Base-by-base conservation (phyloP, 1,284 basidiomycete genomes). In the Meira nashicola region DNA sequence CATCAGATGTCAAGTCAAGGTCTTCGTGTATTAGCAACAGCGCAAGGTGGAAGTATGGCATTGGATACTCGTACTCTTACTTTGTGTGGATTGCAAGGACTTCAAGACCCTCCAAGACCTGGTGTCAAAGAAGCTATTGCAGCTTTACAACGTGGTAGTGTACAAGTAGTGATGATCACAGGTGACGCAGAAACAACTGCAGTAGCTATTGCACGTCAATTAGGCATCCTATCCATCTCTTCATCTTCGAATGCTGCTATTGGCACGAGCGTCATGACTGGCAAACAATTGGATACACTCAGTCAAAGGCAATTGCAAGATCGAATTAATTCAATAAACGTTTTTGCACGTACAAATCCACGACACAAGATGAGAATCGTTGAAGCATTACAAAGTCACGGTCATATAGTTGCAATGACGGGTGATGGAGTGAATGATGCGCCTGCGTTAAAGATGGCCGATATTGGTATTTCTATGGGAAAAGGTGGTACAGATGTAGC, bases 361-460 rank as follows among this genome's bases (percentile, higher is more conserved):
- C 84, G 89, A 74, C 94, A 97, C 80, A 97, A 97, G 82, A 94
- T 97, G 92, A 86, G 88, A 50, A 97, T 97, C 74, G 88, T 97
- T 39, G 87, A 89, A 76, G 93, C 92, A 23, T 91, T 90, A 79
- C 92, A 96, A 81, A 81, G 86, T 63, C 83, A 89, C 51, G 92
- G 93, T 0, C 86, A 85, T 2, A 86, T 97, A 1, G 93, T 97
- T 0, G 94, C 92, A 11, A 97, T 97, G 94, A 96, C 93, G 1
- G 93, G 93, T 17, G 93, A 96, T 78, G 93, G 93, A 89, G 94
- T 98, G 11, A 97, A 98, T 77, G 94, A 98, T 73, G 92, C 94
- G 0, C 93, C 93, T 5, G 93, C 93, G 17, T 82, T 97, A 64
- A 95, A 94, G 80, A 92, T 93, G 89, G 93, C 94, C 2, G 93